Conservation (phyloP, 2,329 filamentous ascomycete genomes). For the Paecilomyces sp. region DNA sequence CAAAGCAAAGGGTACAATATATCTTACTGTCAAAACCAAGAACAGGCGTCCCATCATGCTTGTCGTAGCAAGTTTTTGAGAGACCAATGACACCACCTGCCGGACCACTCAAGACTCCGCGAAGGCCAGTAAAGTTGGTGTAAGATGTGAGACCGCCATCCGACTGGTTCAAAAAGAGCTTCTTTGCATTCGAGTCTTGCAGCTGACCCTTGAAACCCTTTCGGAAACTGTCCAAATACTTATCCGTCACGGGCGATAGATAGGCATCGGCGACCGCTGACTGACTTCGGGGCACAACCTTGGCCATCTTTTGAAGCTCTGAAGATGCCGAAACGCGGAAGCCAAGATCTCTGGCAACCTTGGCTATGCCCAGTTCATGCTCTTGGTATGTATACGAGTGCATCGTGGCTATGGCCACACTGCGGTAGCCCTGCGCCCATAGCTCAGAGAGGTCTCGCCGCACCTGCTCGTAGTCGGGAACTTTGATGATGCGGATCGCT, state of each 20-base stretch:
- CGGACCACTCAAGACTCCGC: conserved; percentile 78
- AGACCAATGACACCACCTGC: conserved; percentile 88
- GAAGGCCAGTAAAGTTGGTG: conserved; percentile 64
- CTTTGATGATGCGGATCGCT: conserved; percentile 57
- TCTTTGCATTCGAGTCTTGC: conserved; percentile 69
- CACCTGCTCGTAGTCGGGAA: conserved; percentile 46
- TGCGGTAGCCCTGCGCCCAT: conserved; percentile 25
- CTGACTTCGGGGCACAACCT: conserved; percentile 62
- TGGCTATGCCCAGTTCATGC: conserved; percentile 70
- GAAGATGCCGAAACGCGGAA: conserved; percentile 69
- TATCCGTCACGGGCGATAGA: conserved; percentile 63
- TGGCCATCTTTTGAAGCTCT: conserved; percentile 74
- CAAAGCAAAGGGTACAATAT: no score
- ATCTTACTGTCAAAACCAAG: conserved; percentile 96
- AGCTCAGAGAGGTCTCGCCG: conserved; percentile 49
- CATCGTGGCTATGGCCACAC: conserved; percentile 50
- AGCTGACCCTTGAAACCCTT: conserved; percentile 66
- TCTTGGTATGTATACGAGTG: conserved; percentile 81
- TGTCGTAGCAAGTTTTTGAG: conserved; percentile 81
- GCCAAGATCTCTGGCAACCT: conserved; percentile 66
- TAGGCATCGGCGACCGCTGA: conserved; percentile 71
- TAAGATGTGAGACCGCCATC: conserved; percentile 57
- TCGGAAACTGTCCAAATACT: conserved; percentile 49
- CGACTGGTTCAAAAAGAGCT: conserved; percentile 76
- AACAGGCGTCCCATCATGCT: conserved; percentile 68